These are phyloP conservation scores for Nannizzia gypsea DNA, from an alignment of 2,329 filamentous ascomycete genomes.

Conservation along the genomic window DNA sequence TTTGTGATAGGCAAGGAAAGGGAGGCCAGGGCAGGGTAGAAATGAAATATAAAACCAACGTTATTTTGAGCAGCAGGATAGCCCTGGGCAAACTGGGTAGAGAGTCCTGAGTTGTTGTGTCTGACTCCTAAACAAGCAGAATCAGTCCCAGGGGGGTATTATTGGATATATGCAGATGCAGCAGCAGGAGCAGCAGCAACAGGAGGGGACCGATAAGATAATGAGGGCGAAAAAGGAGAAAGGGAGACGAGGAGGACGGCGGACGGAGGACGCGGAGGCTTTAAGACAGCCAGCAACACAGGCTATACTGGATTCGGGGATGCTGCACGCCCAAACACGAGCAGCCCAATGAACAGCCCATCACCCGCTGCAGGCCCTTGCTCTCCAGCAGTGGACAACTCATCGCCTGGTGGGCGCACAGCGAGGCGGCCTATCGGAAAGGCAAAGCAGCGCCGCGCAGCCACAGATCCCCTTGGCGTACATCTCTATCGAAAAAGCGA, in stretches of 20 bases:
- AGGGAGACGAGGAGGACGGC: not conserved
- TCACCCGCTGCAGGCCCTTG: slow-evolving; percentile 1
- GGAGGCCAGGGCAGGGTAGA: not conserved
- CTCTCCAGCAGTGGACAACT: not conserved
- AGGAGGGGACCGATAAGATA: not conserved
- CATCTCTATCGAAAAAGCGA: not conserved
- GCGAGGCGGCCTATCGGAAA: slow-evolving; percentile 9
- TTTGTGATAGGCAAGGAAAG: no score
- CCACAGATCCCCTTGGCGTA: slow-evolving; percentile 1
- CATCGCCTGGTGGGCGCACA: slow-evolving; percentile 7
- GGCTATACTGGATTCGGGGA: slow-evolving; percentile 1
- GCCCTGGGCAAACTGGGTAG: not conserved
- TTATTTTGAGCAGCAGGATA: not conserved
- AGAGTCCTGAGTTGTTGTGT: not conserved
- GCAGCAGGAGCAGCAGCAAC: no score
- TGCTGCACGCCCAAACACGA: slow-evolving; percentile 3
- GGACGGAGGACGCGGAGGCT: not conserved
- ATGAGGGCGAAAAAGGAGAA: slow-evolving; percentile 1
- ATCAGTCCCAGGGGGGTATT: not conserved
- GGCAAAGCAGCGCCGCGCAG: not conserved
- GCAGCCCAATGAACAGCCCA: not conserved
- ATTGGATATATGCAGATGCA: not conserved
- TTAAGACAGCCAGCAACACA: slow-evolving; percentile 3
- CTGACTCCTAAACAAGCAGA: not conserved
- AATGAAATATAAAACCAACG: slow-evolving; percentile 1